Percentiles rank a stretch among this genome's conserved stretches.
These are phyloP conservation scores for Diaporthe citri DNA, from an alignment of 2,329 filamentous ascomycete genomes.

Conservation along the genomic window DNA sequence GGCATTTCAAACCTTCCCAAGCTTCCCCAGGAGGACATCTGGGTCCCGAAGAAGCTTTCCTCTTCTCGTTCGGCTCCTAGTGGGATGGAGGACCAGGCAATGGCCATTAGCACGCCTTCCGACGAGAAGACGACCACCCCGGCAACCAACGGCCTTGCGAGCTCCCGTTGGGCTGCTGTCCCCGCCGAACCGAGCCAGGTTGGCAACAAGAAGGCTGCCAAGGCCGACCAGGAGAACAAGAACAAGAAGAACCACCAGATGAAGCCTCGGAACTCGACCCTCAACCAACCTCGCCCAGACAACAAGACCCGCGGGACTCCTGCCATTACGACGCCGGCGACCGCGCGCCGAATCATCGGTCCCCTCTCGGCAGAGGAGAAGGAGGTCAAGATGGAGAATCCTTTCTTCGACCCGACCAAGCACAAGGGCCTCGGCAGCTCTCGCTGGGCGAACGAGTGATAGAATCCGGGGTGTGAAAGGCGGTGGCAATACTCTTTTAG, in stretches of 20 bases:
- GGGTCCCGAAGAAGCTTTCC: not conserved
- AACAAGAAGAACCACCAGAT: no score
- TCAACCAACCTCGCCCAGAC: no score
- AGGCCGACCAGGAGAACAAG: not conserved
- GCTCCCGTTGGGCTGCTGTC: not conserved
- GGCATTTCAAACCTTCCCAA: no score
- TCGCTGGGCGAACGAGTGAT: not conserved
- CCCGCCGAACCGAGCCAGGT: no score
- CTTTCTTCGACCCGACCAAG: not conserved
- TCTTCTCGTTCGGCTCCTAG: not conserved
- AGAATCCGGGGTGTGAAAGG: no score
- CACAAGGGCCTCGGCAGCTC: not conserved
- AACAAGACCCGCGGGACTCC: not conserved
- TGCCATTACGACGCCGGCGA: not conserved
- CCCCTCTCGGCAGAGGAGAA: not conserved
- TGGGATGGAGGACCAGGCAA: not conserved
- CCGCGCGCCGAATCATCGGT: no score
- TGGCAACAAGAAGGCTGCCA: not conserved
- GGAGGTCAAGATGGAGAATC: not conserved
- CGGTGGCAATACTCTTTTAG: no score
- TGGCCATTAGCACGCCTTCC: not conserved
- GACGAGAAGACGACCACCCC: not conserved
- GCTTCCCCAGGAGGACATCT: not conserved
- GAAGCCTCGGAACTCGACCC: no score
- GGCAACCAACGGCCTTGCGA: not conserved